Evolutionary conservation across 2,329 filamentous ascomycete species (phyloP), one percentile per base, ranked within the genome.

Genomic region (Aspergillus cejpii): DNA sequence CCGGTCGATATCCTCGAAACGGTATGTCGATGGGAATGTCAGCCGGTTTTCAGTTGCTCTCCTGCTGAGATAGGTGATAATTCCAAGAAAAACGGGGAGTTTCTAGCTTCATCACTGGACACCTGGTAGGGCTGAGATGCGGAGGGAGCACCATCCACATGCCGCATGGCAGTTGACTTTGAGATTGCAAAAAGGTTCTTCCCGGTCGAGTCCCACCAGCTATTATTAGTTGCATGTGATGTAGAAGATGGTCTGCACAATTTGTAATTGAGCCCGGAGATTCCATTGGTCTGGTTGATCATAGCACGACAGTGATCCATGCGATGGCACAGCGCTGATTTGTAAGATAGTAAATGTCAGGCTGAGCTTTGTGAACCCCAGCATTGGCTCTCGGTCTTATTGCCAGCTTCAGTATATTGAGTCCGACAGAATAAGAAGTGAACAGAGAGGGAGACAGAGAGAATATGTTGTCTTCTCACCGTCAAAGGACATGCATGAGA

Each of bases 41-140:
- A n/a, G n/a, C n/a, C n/a, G n/a, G n/a, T n/a, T n/a, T n/a, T n/a
- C n/a, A n/a, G n/a, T n/a, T n/a, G n/a, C n/a, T n/a, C n/a, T n/a
- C n/a, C n/a, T n/a, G n/a, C n/a, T n/a, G n/a, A n/a, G n/a, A n/a
- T n/a, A n/a, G n/a, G n/a, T n/a, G n/a, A n/a, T n/a, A n/a, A n/a
- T n/a, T n/a, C n/a, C n/a, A n/a, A n/a, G n/a, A n/a, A n/a, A 17
- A 15, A 37, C 11, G 14, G 23, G 23, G 23, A 36, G 7, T 21
- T 29, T 42, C 17, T 31, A 15, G 20, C 20, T 23, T 43, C 21
- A 27, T 41, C n/a, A 36, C 33, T 37, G 40, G 28, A n/a, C 33
- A 5, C 36, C 27, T 36, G 40, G 31, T 45, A 48, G 42, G 46
- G 46, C 41, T 48, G 27, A 48, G 23, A 17, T 42, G 43, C 11